Conservation (phyloP, 139 green algal species). For the Nannochloris sp. region DNA sequence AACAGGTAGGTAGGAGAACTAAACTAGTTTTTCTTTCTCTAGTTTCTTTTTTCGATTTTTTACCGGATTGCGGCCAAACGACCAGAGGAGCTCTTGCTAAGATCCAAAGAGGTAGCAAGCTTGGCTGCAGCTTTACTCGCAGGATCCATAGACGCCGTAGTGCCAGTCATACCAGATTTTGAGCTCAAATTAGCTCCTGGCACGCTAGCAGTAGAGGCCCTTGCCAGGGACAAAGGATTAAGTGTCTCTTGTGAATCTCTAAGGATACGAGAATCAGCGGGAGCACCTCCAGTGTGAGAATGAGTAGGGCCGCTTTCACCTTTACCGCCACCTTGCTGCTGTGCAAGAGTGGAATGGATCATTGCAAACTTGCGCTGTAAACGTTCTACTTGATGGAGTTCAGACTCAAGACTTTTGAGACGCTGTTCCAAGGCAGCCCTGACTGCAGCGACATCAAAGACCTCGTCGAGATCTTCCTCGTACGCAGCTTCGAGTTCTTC, state of each 20-base stretch:
- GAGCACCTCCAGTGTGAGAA: not conserved
- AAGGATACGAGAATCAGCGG: not conserved
- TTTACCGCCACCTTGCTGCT: conserved; percentile 29
- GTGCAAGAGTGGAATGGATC: conserved; percentile 78
- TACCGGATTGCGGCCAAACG: no score
- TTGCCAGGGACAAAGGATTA: not conserved
- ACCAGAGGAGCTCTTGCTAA: no score
- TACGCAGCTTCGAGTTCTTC: conserved; percentile 81
- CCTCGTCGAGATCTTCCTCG: conserved; percentile 72
- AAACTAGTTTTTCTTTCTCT: no score
- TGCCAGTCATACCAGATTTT: no score
- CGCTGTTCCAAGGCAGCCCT: conserved; percentile 54
- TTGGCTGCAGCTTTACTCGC: not conserved
- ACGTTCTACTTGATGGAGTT: conserved; percentile 72
- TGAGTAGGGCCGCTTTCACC: not conserved
- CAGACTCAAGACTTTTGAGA: conserved; percentile 49
- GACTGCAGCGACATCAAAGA: conserved; percentile 81
- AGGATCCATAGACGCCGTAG: not conserved
- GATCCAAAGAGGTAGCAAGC: not conserved
- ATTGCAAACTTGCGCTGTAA: conserved; percentile 83
- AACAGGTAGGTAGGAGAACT: no score
- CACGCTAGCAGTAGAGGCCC: not conserved
- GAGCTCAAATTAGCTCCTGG: not conserved
- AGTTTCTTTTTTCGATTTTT: no score
- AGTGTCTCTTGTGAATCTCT: not conserved